Conservation (phyloP, 192 early-diverging fungal species). For the Linnemannia schmuckeri region DNA sequence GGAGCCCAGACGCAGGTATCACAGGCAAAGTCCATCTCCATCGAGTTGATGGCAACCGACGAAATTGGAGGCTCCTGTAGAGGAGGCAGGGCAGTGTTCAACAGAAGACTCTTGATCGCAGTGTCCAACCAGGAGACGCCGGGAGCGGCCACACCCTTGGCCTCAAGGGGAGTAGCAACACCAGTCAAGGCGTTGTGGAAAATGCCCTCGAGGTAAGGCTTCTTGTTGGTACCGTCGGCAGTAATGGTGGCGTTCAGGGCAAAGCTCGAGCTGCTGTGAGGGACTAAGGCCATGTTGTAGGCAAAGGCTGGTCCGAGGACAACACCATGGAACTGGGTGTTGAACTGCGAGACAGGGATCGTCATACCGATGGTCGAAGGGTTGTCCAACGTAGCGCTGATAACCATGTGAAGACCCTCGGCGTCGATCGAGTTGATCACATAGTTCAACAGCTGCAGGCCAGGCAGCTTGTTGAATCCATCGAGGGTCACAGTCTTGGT, state of each 20-base stretch:
- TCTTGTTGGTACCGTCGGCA: neutral
- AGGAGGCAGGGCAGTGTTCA: slow-evolving; percentile 18
- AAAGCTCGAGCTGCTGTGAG: slow-evolving; percentile 10
- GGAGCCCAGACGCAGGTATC: slow-evolving; percentile 56
- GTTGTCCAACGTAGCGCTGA: slow-evolving; percentile 38
- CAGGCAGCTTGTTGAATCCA: slow-evolving; percentile 57
- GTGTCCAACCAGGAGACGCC: slow-evolving; percentile 44
- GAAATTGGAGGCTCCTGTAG: slow-evolving; percentile 45
- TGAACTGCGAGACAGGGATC: slow-evolving; percentile 41
- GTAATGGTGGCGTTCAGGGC: slow-evolving; percentile 25
- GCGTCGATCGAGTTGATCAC: slow-evolving; percentile 33
- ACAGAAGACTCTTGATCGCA: slow-evolving; percentile 23
- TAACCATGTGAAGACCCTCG: slow-evolving; percentile 40
- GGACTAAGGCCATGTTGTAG: neutral
- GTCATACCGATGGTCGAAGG: slow-evolving; percentile 57
- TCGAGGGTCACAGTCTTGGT: slow-evolving; percentile 61
- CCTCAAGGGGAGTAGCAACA: slow-evolving; percentile 13
- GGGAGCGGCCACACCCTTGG: slow-evolving; percentile 26
- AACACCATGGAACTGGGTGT: slow-evolving; percentile 23
- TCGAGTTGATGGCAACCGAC: slow-evolving; percentile 57
- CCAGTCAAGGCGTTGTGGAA: slow-evolving; percentile 26
- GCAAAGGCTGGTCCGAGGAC: slow-evolving; percentile 37
- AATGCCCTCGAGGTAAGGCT: slow-evolving; percentile 11
- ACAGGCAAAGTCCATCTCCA: slow-evolving; percentile 60
- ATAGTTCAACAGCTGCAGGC: slow-evolving; percentile 16